Conservation (phyloP, 179 eudicot genomes). For the Drosera spatulata region DNA sequence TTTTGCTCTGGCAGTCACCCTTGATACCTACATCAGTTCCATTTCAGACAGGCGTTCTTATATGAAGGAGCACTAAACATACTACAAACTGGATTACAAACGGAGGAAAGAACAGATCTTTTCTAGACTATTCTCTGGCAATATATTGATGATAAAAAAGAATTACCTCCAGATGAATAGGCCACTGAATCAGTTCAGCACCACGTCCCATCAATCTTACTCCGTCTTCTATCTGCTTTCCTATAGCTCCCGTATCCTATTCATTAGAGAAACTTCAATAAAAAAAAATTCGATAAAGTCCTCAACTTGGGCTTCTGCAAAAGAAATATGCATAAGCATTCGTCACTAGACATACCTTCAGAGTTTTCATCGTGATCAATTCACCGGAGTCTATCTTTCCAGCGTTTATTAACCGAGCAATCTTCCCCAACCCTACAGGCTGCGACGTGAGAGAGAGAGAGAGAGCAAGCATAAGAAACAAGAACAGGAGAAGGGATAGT, state of each 20-base stretch:
- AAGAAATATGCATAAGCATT: background rate
- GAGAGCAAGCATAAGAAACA: no score
- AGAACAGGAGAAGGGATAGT: no score
- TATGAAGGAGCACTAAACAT: no score
- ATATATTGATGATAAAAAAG: background rate
- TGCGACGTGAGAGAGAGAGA: constrained; percentile 21
- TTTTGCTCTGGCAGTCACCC: constrained; percentile 84
- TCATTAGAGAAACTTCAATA: background rate
- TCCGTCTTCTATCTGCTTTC: constrained; percentile 89
- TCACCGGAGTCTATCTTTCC: constrained; percentile 94
- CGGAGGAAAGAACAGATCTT: background rate
- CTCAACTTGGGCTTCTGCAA: background rate
- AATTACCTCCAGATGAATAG: constrained; percentile 90
- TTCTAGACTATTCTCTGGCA: no score
- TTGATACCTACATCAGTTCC: constrained; percentile 47
- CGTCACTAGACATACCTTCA: constrained; percentile 34
- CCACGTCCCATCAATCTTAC: constrained; percentile 97
- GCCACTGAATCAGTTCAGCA: constrained; percentile 69
- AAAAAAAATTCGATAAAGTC: constrained; percentile 5
- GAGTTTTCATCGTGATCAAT: constrained; percentile 82
- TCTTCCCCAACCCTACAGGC: constrained; percentile 96
- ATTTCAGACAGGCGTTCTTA: background rate
- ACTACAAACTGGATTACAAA: no score
- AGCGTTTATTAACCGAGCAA: constrained; percentile 80
- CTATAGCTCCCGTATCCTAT: constrained; percentile 80